Base-by-base conservation (phyloP, 2,329 filamentous ascomycete species). In the Diaporthe capsici region DNA sequence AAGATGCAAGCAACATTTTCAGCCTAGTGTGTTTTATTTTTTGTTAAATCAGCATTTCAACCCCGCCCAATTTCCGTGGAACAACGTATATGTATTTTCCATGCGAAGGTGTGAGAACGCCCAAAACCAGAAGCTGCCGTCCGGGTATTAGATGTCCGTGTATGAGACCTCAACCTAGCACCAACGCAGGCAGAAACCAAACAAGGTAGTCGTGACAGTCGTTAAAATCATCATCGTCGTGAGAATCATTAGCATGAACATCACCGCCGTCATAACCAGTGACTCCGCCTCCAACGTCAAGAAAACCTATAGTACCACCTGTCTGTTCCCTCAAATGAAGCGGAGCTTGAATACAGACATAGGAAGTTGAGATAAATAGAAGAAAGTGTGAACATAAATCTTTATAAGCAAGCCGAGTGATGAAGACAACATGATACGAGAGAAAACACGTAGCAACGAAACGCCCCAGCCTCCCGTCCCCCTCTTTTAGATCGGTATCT, bases 401-500 rank as follows among this genome's bases (percentile, higher is more conserved):
- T 53, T 68, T 68, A 28, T 37, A 22, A 68, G 13, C 28, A 68
- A 28, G 10, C 22, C 4, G 22, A 68, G 20, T 22, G 47, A 39
- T 25, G 22, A 22, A 65, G 22, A 2, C 17, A 4, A 34, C 17
- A n/a, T 22, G 10, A 17, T n/a, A 10, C 34, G 15, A 68, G 22
- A 6, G 20, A 37, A 47, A 39, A 28, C 53, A 28, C 47, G 28
- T 12, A 31, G 15, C 53, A 53, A 8, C 6, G 39, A 8, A 68
- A 68, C 65, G 65, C 65, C 65, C 12, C 47, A 31, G 10, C 31
- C 44, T 15, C n/a, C 13, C 10, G 0, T 22, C n/a, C n/a, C 34
- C 22, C 13, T 12, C 65, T 47, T 68, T 68, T 68, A 22, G n/a
- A 53, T 68, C 31, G 65, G 31, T 53, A 68, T 68, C 63, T 68